phyloP scores from a whole-genome alignment of 2,329 filamentous ascomycete species.

The Scedosporium dehoogii region DNA sequence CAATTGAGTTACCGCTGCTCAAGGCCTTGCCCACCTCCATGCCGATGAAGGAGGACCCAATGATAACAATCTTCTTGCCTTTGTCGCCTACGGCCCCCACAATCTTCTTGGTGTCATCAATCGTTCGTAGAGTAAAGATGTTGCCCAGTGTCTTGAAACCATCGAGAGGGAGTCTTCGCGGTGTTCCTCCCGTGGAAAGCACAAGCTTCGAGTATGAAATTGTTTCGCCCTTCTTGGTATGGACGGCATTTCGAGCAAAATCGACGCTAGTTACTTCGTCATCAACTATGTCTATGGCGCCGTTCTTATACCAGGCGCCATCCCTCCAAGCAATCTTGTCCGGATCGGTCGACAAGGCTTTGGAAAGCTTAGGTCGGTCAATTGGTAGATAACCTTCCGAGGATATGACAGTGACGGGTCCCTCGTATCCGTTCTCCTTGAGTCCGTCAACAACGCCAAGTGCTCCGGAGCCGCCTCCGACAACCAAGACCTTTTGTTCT shows the following conservation, averaged over 20 bases:
- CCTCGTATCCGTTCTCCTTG: slow-evolving; percentile 69
- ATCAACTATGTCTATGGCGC: slow-evolving; percentile 45
- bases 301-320: slow-evolving; percentile 63
- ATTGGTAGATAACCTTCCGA: slow-evolving; percentile 80
- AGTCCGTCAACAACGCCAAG: slow-evolving; percentile 75
- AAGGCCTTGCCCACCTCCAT: slow-evolving; percentile 93
- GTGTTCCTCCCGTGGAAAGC: slow-evolving; percentile 75
- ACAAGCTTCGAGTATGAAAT: slow-evolving; percentile 79
- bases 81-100: slow-evolving; percentile 69
- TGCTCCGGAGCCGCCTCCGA: slow-evolving; percentile 80
- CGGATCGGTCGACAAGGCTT: slow-evolving; percentile 75
- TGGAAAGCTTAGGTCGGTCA: slow-evolving; percentile 91
- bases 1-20: slow-evolving; percentile 69
- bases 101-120: slow-evolving; percentile 72
- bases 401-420: slow-evolving; percentile 72
- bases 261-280: slow-evolving; percentile 66
- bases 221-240: slow-evolving; percentile 64
- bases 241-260: slow-evolving; percentile 62
- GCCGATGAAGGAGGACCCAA: slow-evolving; percentile 93
- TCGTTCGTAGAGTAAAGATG: slow-evolving; percentile 71
- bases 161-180: slow-evolving; percentile 64
- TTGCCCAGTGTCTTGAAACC: slow-evolving; percentile 83
- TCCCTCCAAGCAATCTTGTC: slow-evolving; percentile 70
- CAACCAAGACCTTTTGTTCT: slow-evolving; percentile 64
- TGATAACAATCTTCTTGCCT: slow-evolving; percentile 82